These are phyloP conservation scores for Thelephora terrestris DNA, from an alignment of 1,284 basidiomycete species.

Conservation along the genomic window DNA sequence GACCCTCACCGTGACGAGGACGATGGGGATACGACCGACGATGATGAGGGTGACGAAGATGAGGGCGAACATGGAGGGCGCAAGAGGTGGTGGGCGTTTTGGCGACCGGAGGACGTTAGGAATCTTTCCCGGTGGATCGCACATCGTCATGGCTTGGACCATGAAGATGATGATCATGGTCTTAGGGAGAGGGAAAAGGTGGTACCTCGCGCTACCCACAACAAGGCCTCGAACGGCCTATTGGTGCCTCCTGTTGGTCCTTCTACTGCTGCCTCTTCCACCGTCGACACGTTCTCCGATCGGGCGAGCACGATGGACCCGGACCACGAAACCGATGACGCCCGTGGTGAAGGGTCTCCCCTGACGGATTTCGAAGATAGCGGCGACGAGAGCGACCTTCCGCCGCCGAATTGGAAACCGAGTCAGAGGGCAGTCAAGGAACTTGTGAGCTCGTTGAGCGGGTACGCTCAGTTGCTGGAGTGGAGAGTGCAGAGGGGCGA, in stretches of 20 bases:
- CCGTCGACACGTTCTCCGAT: not conserved
- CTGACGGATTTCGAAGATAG: conserved; percentile 16
- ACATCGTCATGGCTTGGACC: conserved; percentile 36
- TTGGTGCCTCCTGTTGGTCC: not conserved
- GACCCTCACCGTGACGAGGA: conserved; percentile 9
- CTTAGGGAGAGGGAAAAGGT: not conserved
- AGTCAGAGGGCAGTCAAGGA: conserved; percentile 17
- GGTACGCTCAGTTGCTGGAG: conserved; percentile 25
- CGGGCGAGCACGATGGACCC: not conserved
- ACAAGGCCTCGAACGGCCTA: not conserved
- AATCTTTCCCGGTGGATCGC: conserved; percentile 59
- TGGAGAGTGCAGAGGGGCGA: conserved; percentile 25
- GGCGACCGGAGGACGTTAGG: conserved; percentile 48
- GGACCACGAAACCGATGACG: not conserved
- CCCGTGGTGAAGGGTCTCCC: conserved; percentile 8
- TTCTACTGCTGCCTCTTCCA: conserved; percentile 1
- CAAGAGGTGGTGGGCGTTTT: conserved; percentile 62
- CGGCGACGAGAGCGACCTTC: conserved; percentile 2
- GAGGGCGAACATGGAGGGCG: conserved; percentile 20
- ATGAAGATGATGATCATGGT: conserved; percentile 11
- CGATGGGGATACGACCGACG: conserved; percentile 2
- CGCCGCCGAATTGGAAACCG: conserved; percentile 4
- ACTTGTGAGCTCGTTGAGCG: conserved; percentile 21
- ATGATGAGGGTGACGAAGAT: conserved; percentile 17
- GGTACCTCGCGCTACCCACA: not conserved